Evolutionary conservation across 192 early-diverging fungal species (phyloP), one percentile per base, ranked within the genome.

Genomic region (Coemansia sp.): DNA sequence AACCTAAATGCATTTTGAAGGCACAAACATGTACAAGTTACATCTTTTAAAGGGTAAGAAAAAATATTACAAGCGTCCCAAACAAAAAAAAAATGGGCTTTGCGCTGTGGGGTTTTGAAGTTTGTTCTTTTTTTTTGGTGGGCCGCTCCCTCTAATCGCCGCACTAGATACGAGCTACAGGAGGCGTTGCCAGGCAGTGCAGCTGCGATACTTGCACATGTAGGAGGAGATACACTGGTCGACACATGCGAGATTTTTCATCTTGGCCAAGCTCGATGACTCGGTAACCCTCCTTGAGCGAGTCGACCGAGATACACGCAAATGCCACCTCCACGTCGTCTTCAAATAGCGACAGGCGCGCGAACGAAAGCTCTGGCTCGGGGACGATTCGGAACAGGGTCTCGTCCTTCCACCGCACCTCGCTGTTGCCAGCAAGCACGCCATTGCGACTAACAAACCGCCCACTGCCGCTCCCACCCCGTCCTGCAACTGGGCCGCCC

Each of bases 281-380:
- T 26, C 80, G 56, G 43, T 83, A 72, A 0, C 80, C 80, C 18
- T 83, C 72, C 52, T 70, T 77, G 21, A 83, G 62, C n/a, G 75
- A 47, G 14, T 55, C 61, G 3, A 77, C 56, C 1, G 68, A 36
- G 48, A 83, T 52, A 34, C 68, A 83, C 21, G 80, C 58, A 1
- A 72, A 74, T 23, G 65, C 80, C 38, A 77, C 35, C 39, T 83
- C 80, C 1, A 31, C 43, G 36, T 83, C 80, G 23, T 83, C 80
- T 5, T 83, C 75, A 31, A 68, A 36, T 6, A 77, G 14, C n/a
- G 72, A 21, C 12, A 83, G 36, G 3, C 80, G 67, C 34, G 70
- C 65, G 74, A 83, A 83, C 59, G 80, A 62, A 5, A 77, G 31
- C 14, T 77, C 68, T 2, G 80, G 80, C 21, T 83, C 75, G 31